phyloP scores from a whole-genome alignment of 257 asterid species.

The Cruciata laevipes region DNA sequence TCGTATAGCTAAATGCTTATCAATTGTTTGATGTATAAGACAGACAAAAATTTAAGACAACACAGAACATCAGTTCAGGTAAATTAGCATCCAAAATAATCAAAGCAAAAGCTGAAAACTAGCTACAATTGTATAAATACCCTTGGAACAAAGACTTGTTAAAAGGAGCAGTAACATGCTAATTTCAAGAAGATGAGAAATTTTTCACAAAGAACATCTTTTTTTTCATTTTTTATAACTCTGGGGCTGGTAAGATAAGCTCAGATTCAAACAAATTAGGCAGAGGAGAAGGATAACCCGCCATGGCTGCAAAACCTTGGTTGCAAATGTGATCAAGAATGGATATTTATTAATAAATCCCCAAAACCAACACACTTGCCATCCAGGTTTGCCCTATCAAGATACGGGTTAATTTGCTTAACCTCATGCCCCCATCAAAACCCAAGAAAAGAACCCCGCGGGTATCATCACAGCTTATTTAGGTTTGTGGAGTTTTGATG shows the following conservation, averaged over 20 bases:
- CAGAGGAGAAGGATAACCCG: not conserved
- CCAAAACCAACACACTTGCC: not conserved
- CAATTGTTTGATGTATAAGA: not conserved
- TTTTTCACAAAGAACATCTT: not conserved
- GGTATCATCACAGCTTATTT: slow-evolving; percentile 4
- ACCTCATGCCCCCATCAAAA: not conserved
- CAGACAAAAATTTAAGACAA: not conserved
- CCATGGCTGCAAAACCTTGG: slow-evolving; percentile 3
- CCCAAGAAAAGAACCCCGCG: not conserved
- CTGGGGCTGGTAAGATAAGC: not conserved
- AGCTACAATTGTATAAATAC: too few species aligned
- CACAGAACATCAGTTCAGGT: not conserved
- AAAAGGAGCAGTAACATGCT: too few species aligned
- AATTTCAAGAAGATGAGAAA: too few species aligned
- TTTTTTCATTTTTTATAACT: not conserved
- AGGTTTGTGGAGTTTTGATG: too few species aligned
- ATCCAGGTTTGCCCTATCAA: not conserved
- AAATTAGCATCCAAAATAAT: not conserved
- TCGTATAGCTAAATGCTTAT: too few species aligned
- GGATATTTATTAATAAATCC: not conserved
- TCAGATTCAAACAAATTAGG: not conserved
- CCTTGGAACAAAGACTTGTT: too few species aligned
- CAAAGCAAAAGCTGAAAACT: not conserved
- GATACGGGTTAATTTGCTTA: not conserved
- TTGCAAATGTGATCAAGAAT: not conserved